Evolutionary conservation across 768 basidiomycete genomes (phyloP).

Genomic region (Kwoniella newhampshirensis): DNA sequence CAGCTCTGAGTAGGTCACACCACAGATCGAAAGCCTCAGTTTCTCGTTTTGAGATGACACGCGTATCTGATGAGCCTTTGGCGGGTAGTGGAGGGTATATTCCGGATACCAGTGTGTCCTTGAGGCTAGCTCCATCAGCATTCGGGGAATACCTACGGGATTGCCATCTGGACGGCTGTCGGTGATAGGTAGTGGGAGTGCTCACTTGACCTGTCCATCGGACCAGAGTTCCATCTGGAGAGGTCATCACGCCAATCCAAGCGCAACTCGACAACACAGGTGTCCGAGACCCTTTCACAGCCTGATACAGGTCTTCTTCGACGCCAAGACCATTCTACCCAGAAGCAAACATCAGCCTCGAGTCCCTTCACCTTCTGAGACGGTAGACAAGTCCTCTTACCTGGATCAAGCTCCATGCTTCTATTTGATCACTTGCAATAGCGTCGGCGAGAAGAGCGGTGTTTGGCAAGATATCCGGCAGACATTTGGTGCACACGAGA

Average conservation of each 20-base stretch:
- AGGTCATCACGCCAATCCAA: conserved; percentile 46
- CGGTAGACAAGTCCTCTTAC: conserved; percentile 58
- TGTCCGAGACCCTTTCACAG: conserved; percentile 42
- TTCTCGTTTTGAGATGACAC: conserved; percentile 25
- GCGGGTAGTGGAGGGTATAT: conserved; percentile 31
- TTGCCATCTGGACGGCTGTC: no score
- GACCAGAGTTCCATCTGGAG: conserved; percentile 33
- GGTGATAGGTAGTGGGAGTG: no score
- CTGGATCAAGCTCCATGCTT: conserved; percentile 60
- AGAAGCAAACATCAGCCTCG: neutral
- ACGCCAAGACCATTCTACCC: conserved; percentile 71
- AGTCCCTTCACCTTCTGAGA: neutral
- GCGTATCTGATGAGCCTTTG: neutral
- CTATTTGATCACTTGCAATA: conserved; percentile 53
- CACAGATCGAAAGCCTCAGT: conserved; percentile 25
- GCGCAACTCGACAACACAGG: conserved; percentile 41
- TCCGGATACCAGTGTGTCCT: conserved; percentile 34
- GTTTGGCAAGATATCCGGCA: conserved; percentile 66
- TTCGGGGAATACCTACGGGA: no score
- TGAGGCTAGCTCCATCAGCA: no score
- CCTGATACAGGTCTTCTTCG: conserved; percentile 65
- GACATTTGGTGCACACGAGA: conserved; percentile 67
- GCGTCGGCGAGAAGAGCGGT: conserved; percentile 58
- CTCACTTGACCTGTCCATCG: conserved; percentile 33
- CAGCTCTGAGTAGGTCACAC: conserved; percentile 28